Percentiles rank a stretch among this genome's conserved stretches.
phyloP scores from a whole-genome alignment of 495 filamentous ascomycete genomes.

The Aspergillus funiculosus region DNA sequence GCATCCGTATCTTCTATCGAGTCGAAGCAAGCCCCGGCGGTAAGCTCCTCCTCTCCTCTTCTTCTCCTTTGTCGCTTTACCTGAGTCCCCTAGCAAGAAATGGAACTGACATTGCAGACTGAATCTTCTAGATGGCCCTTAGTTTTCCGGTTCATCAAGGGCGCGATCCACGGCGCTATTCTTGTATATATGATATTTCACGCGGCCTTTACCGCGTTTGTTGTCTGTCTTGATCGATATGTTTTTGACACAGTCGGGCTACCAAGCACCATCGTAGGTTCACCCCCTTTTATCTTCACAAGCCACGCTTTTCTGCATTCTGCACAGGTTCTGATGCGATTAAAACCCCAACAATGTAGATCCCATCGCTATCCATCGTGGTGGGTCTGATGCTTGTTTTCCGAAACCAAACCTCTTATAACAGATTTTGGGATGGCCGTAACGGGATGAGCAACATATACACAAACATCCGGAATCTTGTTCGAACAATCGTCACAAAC shows the following conservation, averaged over 20 bases:
- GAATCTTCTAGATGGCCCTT: slow-evolving; percentile 56
- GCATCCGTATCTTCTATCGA: slow-evolving; percentile 39
- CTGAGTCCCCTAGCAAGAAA: background rate
- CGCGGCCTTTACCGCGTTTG: slow-evolving; percentile 54
- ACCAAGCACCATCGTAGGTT: slow-evolving; percentile 56
- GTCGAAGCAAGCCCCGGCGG: slow-evolving; percentile 55
- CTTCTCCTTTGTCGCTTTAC: background rate
- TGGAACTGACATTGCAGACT: background rate
- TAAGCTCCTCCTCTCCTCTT: slow-evolving; percentile 12
- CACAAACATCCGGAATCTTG: slow-evolving; percentile 58
- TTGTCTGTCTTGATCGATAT: slow-evolving; percentile 58
- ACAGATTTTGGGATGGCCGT: slow-evolving; percentile 66
- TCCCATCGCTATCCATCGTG: slow-evolving; percentile 72
- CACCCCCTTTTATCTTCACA: no score
- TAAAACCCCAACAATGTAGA: slow-evolving; percentile 30
- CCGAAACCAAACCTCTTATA: slow-evolving; percentile 66
- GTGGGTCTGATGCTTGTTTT: slow-evolving; percentile 79
- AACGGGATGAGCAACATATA: slow-evolving; percentile 53
- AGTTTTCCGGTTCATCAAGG: slow-evolving; percentile 69
- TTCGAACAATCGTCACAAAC: slow-evolving; percentile 50
- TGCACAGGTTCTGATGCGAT: no score
- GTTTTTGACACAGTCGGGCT: slow-evolving; percentile 52
- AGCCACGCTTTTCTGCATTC: no score
- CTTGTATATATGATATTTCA: slow-evolving; percentile 59
- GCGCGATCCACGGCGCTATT: slow-evolving; percentile 64